Percentiles rank a stretch among this genome's conserved stretches.
Evolutionary conservation across 305 asterid species (phyloP).

Genomic region (Solanum hybrid): DNA sequence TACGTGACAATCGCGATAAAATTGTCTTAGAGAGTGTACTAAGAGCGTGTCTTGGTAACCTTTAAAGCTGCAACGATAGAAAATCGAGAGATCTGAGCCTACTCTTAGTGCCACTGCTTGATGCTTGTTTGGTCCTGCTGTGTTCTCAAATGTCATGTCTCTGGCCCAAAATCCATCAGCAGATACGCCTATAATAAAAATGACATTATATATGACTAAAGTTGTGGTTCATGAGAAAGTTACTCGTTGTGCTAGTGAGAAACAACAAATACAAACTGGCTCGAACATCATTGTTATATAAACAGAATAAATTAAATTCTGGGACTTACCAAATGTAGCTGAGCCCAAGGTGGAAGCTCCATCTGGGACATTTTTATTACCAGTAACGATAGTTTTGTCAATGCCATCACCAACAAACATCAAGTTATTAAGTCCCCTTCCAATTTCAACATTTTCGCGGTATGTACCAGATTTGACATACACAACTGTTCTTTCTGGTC

Average conservation of each 20-base stretch:
- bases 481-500: slow-evolving; percentile 32
- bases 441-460: slow-evolving; percentile 49
- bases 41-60: slow-evolving; percentile 66
- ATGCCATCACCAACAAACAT: slow-evolving; percentile 84
- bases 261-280: not conserved
- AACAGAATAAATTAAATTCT: not conserved
- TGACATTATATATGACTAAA: not conserved
- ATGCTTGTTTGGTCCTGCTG: slow-evolving; percentile 54
- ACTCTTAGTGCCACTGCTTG: slow-evolving; percentile 66
- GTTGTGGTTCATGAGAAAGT: not conserved
- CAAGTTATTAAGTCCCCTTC: slow-evolving; percentile 32
- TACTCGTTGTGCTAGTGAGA: too few relatives aligned
- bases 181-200: slow-evolving; percentile 22
- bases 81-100: slow-evolving; percentile 40
- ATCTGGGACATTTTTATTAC: slow-evolving; percentile 39
- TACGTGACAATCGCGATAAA: slow-evolving; percentile 55
- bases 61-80: slow-evolving; percentile 55
- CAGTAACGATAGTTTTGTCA: slow-evolving; percentile 60
- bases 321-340: slow-evolving; percentile 59
- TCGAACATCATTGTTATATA: not conserved
- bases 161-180: slow-evolving; percentile 74
- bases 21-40: slow-evolving; percentile 50
- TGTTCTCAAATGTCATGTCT: slow-evolving; percentile 65
- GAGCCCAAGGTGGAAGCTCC: slow-evolving; percentile 52
- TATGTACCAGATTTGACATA: slow-evolving; percentile 55